These are phyloP conservation scores for Anacardium occidentale DNA, from an alignment of 345 rosid species.

Conservation along the genomic window DNA sequence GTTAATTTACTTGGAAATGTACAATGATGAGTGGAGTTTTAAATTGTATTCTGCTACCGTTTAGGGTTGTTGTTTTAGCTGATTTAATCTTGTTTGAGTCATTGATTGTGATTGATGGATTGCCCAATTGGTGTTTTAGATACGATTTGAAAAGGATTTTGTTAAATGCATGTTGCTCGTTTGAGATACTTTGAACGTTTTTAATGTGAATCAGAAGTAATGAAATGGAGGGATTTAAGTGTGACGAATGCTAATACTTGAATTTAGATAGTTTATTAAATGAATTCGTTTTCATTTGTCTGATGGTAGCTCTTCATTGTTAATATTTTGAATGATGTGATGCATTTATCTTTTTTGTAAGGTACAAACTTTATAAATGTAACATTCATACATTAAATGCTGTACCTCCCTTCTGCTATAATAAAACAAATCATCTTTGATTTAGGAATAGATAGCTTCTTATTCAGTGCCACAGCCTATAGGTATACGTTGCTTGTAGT, in stretches of 20 bases:
- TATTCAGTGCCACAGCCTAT: not conserved
- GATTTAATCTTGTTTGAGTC: not conserved
- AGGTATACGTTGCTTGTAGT: not conserved
- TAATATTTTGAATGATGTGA: too few species aligned
- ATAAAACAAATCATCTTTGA: not conserved
- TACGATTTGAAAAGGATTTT: conserved; percentile 3
- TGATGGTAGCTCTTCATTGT: too few species aligned
- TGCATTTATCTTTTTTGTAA: too few species aligned
- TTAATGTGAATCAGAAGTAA: conserved; percentile 2
- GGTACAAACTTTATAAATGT: not conserved
- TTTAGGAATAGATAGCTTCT: too few species aligned
- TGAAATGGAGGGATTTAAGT: not conserved
- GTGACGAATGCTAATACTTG: not conserved
- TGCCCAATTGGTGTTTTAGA: not conserved
- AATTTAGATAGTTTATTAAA: not conserved
- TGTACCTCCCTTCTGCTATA: not conserved
- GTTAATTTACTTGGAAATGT: not conserved
- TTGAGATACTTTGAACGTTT: not conserved
- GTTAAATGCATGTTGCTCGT: not conserved
- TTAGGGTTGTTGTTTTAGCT: not conserved
- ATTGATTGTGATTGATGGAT: conserved; percentile 10
- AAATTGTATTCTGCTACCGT: not conserved
- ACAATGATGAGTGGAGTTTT: conserved; percentile 1
- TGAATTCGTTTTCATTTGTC: not conserved
- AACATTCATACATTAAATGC: too few species aligned